Base-by-base conservation (phyloP, 2,329 filamentous ascomycete genomes). In the Penicillium sp. region DNA sequence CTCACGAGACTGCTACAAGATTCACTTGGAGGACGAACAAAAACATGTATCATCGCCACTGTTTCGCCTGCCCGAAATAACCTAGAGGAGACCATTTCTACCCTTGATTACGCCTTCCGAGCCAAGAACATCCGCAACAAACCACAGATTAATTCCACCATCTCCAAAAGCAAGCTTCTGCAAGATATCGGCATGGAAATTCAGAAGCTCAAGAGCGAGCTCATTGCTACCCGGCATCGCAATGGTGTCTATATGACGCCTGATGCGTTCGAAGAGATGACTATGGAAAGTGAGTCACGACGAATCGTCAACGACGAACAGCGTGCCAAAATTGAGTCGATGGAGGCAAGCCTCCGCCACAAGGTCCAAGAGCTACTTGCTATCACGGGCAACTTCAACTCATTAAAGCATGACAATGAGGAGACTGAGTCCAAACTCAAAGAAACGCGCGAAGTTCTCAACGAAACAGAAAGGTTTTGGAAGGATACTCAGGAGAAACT, bases 91-190 rank as follows among this genome's bases (percentile, higher is more conserved):
- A 98, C 94, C 0, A 97, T 98, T 53, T 97, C 93, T 0, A 98
- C 94, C 0, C 78, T 98, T 2, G 93, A 98, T 67, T 98, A 98
- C 65, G 94, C 93, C 10, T 97, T 97, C 72, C 82, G 93, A 41
- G 93, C 93, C 15, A 98, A 98, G 75, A 97, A 98, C 60, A 98
- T 98, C 62, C 86, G 88, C 43, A 98, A 98, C 70, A 96, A 96
- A 70, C 94, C 93, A 0, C 93, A 98, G 64, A 78, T 95, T 61
- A 98, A 97, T 69, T 87, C 88, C 43, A 80, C 88, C 64, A 82
- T 97, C 56, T 90, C 88, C 56, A 98, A 97, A 71, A 95, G 93
- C 71, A 95, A 88, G 3, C 71, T 98, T 12, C 77, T 98, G 10
- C 84, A 81, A 52, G 93, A 98, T 57, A 95, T 95, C 57, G 93